Evolutionary conservation across 2,329 filamentous ascomycete species (phyloP).

Genomic region (Colletotrichum noveboracense): DNA sequence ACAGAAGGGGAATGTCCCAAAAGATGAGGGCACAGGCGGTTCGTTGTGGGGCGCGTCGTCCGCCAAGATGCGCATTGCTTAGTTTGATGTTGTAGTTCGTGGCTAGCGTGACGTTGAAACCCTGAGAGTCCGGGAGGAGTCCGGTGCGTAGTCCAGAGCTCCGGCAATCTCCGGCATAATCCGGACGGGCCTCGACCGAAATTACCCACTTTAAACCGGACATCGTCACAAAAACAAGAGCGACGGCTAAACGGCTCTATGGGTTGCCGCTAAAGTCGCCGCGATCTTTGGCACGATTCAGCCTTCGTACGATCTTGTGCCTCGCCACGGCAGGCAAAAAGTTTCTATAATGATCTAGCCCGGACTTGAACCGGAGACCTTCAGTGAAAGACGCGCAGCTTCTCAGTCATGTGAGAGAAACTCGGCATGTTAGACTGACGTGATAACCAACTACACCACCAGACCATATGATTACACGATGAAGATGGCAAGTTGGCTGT

Average conservation of each 20-base stretch:
- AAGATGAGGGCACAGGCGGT: neutral
- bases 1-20: neutral
- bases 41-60: neutral
- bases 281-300: neutral
- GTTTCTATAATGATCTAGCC: neutral
- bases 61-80: neutral
- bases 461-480: neutral
- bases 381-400: neutral
- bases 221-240: neutral
- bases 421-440: conserved; percentile 46
- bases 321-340: neutral
- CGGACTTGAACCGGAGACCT: conserved; percentile 14
- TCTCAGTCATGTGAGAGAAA: no score
- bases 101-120: neutral
- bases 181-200: neutral
- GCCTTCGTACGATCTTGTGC: neutral
- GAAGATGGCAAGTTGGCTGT: neutral
- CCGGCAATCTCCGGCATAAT: neutral
- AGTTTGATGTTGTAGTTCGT: neutral
- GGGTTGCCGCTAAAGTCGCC: neutral
- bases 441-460: conserved; percentile 53
- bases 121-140: neutral
- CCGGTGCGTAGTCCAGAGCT: neutral
- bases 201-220: neutral
- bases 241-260: neutral